phyloP scores from a whole-genome alignment of 768 basidiomycete species.

The Termitomyces sp. region DNA sequence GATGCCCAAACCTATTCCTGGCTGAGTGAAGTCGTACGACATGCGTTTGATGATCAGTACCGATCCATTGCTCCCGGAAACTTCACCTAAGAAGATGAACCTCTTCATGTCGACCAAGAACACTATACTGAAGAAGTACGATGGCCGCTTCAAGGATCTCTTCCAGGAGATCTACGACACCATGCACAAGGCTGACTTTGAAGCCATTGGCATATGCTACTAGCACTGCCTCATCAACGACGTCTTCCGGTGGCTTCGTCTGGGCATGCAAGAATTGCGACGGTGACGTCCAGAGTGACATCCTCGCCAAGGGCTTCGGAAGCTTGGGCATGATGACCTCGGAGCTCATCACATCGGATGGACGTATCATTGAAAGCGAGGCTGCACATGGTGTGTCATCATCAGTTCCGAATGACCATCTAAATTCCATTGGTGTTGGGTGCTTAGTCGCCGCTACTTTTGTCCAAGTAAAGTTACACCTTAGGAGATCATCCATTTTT shows the following conservation, averaged over 20 bases:
- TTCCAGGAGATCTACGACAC: slow-evolving; percentile 94
- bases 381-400: slow-evolving; percentile 76
- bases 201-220: slow-evolving; percentile 73
- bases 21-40: slow-evolving; percentile 95
- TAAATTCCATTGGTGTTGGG: background rate
- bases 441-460: too few species aligned
- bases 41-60: slow-evolving; percentile 98
- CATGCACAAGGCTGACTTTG: slow-evolving; percentile 67
- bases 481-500: too few species aligned
- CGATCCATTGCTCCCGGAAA: slow-evolving; percentile 88
- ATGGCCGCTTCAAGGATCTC: slow-evolving; percentile 98
- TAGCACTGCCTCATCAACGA: slow-evolving; percentile 97
- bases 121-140: slow-evolving; percentile 95
- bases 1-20: slow-evolving; percentile 92
- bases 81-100: slow-evolving; percentile 81
- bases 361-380: slow-evolving; percentile 88
- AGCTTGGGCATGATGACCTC: slow-evolving; percentile 97
- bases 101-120: slow-evolving; percentile 99
- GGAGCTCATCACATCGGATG: slow-evolving; percentile 93
- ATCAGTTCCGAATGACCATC: background rate
- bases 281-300: slow-evolving; percentile 86
- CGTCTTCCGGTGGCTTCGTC: slow-evolving; percentile 86
- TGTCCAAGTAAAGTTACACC: too few species aligned
- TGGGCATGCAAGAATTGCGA: slow-evolving; percentile 79
- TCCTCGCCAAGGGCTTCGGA: slow-evolving; percentile 97